phyloP scores from a whole-genome alignment of 306 rosid species.

The Rosa persica region DNA sequence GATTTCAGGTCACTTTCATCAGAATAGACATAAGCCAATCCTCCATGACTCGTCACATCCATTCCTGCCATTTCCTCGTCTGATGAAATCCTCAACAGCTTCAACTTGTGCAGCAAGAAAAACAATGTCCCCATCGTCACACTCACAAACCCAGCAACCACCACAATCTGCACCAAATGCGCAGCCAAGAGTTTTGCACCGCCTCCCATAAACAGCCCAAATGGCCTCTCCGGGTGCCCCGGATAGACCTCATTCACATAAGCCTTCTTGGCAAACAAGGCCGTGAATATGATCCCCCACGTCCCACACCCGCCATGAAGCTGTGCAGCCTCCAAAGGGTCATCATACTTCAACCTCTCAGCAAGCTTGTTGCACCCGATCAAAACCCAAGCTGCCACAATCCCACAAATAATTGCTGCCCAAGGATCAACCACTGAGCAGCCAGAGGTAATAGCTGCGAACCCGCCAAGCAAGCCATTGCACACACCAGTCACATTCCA shows the following conservation, averaged over 20 bases:
- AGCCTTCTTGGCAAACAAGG: slow-evolving; percentile 43
- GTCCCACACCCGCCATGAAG: slow-evolving; percentile 65
- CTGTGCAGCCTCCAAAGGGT: slow-evolving; percentile 61
- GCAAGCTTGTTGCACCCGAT: slow-evolving; percentile 51
- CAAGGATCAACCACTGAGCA: slow-evolving; percentile 63
- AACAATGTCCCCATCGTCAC: slow-evolving; percentile 51
- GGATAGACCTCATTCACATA: slow-evolving; percentile 49
- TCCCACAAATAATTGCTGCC: slow-evolving; percentile 67
- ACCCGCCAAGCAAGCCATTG: slow-evolving; percentile 63
- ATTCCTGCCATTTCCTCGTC: slow-evolving; percentile 59
- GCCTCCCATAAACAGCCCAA: slow-evolving; percentile 56
- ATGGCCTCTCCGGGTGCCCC: slow-evolving; percentile 40
- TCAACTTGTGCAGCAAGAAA: slow-evolving; percentile 42
- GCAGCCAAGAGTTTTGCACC: slow-evolving; percentile 50
- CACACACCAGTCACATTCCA: slow-evolving; percentile 64
- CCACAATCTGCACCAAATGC: slow-evolving; percentile 44
- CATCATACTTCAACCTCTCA: slow-evolving; percentile 48
- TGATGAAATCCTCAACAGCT: slow-evolving; percentile 38
- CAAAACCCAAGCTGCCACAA: slow-evolving; percentile 55
- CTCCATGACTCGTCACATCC: slow-evolving; percentile 64
- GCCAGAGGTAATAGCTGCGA: slow-evolving; percentile 57
- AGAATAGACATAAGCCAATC: slow-evolving; percentile 45
- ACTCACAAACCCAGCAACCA: slow-evolving; percentile 44
- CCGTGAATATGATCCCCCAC: slow-evolving; percentile 61
- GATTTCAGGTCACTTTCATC: slow-evolving; percentile 20